Base-by-base conservation (phyloP, 805 yeast genomes). In the Metschnikowia amazonensis region DNA sequence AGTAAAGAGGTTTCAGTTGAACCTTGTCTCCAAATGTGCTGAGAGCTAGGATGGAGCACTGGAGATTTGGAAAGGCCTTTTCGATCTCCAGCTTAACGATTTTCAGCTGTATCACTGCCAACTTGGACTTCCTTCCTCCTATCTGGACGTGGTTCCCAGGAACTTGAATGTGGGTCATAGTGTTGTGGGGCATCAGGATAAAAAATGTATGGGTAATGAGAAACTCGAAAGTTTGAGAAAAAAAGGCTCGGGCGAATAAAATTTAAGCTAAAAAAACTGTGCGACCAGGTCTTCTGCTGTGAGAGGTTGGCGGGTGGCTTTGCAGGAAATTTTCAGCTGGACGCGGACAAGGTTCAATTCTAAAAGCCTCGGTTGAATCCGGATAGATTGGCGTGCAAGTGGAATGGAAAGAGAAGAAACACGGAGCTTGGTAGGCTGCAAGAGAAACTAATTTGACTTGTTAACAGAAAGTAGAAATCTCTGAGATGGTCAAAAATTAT, bases 11-110 rank as follows among this genome's bases (percentile, higher is more conserved):
- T 61, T 81, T 83, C 60, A 76, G 78, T 60, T 82, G 94, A 25
- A 86, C 83, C 60, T 87, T 85, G 69, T 94, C 99, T 21, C 98
- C 99, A 29, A 94, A 72, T 1, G 99, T 92, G 43, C 84, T 77
- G 31, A 88, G 75, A 3, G 96, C 90, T 10, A 86, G 66, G 18
- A 94, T 83, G 23, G 89, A 82, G 60, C 90, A 84, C n/a, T 74
- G 64, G 43, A 82, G 67, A 23, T 82, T 75, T 10, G 94, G 89
- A 60, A 80, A 84, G 17, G 70, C 70, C 23, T 66, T 62, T 51
- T 77, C 75, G 47, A 94, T 84, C 36, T 70, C 55, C 13, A 67
- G 74, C 49, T 82, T 84, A 31, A 92, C 89, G 38, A 79, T 78
- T 58, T 86, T 84, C 34, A 89, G 79, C 74, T 94, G 99, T 4